A percentile compares a stretch with the other conserved stretches of the same genome.
Evolutionary conservation across 2,329 filamentous ascomycete genomes (phyloP).

Genomic region (Cercospora beticola): DNA sequence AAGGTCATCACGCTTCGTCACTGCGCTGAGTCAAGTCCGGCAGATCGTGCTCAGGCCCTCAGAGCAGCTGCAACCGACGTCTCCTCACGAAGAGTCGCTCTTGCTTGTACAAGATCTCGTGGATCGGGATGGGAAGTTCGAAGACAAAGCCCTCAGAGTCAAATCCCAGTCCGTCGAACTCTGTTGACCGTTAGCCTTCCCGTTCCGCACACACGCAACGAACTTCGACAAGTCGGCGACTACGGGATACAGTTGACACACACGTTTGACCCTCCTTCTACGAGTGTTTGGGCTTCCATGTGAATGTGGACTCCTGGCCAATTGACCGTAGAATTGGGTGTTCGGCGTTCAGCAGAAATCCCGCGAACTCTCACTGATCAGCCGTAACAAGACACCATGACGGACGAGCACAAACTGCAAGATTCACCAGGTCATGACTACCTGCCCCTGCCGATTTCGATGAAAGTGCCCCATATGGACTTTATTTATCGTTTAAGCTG

Average conservation of each 20-base stretch:
- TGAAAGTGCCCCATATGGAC: slow-evolving; percentile 25
- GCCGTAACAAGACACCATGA: slow-evolving; percentile 6
- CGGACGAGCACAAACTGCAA: background rate
- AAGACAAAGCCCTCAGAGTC: background rate
- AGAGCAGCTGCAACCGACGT: background rate
- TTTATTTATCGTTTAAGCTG: slow-evolving; percentile 30
- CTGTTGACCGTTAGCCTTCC: background rate
- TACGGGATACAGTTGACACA: background rate
- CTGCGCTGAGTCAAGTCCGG: background rate
- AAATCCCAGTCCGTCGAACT: background rate
- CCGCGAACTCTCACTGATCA: background rate
- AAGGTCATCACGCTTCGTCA: background rate
- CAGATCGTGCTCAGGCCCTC: background rate
- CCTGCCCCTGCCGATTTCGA: slow-evolving; percentile 10
- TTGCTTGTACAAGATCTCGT: background rate
- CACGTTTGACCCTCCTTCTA: background rate
- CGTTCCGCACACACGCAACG: background rate
- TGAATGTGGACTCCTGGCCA: background rate
- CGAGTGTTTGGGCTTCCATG: background rate
- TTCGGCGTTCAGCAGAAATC: background rate
- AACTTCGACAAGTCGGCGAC: background rate
- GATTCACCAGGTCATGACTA: slow-evolving; percentile 6
- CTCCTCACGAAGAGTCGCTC: background rate
- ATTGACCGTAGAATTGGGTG: background rate
- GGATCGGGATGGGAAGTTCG: background rate